Conservation (phyloP, 208 protist genomes). For the Herpetomonas tarakana region DNA sequence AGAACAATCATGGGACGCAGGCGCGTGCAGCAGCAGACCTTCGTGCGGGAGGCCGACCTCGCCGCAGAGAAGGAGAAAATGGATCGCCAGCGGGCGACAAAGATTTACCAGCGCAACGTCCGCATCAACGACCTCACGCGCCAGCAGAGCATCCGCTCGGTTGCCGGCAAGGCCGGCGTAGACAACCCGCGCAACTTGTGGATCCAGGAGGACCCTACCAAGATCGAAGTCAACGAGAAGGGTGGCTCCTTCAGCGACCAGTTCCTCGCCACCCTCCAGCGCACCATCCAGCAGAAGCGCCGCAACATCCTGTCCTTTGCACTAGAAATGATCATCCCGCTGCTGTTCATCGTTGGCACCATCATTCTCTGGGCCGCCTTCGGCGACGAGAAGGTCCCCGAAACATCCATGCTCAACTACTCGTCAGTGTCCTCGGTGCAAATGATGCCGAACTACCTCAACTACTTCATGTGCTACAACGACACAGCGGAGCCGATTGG, state of each 20-base stretch:
- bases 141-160: neutral
- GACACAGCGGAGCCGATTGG: neutral
- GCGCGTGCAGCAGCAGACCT: neutral
- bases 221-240: conserved; percentile 31
- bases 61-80: neutral
- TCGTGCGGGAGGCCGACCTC: neutral
- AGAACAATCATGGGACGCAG: neutral
- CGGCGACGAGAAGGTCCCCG: conserved; percentile 17
- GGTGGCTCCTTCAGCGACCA: conserved; percentile 35
- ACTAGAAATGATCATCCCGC: conserved; percentile 42
- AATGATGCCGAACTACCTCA: neutral
- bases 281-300: conserved; percentile 34
- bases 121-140: conserved; percentile 13
- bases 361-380: conserved; percentile 47
- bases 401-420: conserved; percentile 9
- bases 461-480: conserved; percentile 23
- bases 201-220: conserved; percentile 9
- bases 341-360: conserved; percentile 42
- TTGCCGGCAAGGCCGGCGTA: neutral
- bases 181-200: neutral
- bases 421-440: neutral
- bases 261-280: conserved; percentile 39
- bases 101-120: conserved; percentile 14
- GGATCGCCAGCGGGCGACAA: neutral
- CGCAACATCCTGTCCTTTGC: conserved; percentile 19